Evolutionary conservation across 2,329 filamentous ascomycete species (phyloP).

Genomic region (Fusarium metavorans): DNA sequence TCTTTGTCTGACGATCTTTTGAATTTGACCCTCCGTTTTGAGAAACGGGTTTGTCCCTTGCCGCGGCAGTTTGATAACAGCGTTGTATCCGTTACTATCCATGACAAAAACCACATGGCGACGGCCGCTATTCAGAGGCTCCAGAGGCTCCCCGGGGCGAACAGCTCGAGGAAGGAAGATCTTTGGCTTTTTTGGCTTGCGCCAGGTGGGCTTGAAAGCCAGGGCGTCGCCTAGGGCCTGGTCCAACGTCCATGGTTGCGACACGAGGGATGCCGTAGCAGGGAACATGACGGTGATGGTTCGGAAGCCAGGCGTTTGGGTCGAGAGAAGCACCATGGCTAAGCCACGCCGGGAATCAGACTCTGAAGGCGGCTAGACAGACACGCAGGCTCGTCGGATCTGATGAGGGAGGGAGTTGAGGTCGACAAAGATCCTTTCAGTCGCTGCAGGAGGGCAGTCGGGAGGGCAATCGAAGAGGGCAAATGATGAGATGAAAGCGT

Average conservation of each 20-base stretch:
- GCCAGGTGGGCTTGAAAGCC: neutral
- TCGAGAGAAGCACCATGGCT: too few relatives aligned
- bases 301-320: neutral
- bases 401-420: neutral
- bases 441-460: neutral
- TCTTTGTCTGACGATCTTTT: neutral
- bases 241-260: neutral
- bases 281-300: neutral
- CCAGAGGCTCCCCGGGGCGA: neutral
- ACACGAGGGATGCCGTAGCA: neutral
- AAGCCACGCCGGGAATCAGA: neutral
- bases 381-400: neutral
- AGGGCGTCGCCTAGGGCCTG: neutral
- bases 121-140: neutral
- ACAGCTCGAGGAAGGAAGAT: neutral
- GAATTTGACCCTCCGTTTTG: neutral
- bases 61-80: neutral
- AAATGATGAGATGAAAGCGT: neutral
- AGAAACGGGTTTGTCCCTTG: neutral
- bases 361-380: neutral
- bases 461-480: neutral
- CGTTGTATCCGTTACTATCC: neutral
- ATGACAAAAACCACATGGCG: neutral
- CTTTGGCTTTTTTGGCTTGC: neutral
- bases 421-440: neutral